A percentile compares a stretch with the other conserved stretches of the same genome.
Evolutionary conservation across 2,329 filamentous ascomycete species (phyloP).

Genomic region (Fusarium compactum): DNA sequence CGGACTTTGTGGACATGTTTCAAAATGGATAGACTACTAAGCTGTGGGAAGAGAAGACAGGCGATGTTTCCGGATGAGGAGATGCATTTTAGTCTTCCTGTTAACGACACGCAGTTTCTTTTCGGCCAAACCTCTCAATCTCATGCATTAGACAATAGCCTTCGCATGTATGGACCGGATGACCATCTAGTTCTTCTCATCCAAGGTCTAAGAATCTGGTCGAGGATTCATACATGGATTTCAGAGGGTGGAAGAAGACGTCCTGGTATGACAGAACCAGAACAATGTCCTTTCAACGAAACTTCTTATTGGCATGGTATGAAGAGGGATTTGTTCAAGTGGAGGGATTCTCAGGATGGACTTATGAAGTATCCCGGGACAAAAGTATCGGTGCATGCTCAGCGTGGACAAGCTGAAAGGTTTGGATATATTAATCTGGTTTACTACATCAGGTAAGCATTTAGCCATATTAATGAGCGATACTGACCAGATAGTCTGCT

Average conservation of each 20-base stretch:
- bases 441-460: constrained; percentile 43
- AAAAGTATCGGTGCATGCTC: constrained; percentile 40
- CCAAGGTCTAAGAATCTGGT: constrained; percentile 42
- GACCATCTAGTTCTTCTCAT: constrained; percentile 35
- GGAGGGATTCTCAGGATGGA: constrained; percentile 32
- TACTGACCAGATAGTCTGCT: neutral
- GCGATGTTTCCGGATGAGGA: constrained; percentile 38
- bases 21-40: constrained; percentile 41
- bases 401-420: constrained; percentile 42
- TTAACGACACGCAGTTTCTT: constrained; percentile 38
- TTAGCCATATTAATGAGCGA: too few relatives aligned
- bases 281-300: constrained; percentile 38
- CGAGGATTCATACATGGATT: constrained; percentile 41
- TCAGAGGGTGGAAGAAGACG: constrained; percentile 40
- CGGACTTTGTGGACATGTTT: constrained; percentile 44
- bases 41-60: constrained; percentile 41
- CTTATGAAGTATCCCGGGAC: constrained; percentile 42
- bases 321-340: constrained; percentile 35
- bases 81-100: constrained; percentile 30
- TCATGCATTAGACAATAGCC: neutral
- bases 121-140: constrained; percentile 19
- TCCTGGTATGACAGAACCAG: constrained; percentile 38
- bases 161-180: constrained; percentile 12
- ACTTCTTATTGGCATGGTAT: constrained; percentile 39
- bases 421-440: constrained; percentile 46